Evolutionary conservation across 192 early-diverging fungal species (phyloP), one percentile per base, ranked within the genome.

Genomic region (Coemansia sp.): DNA sequence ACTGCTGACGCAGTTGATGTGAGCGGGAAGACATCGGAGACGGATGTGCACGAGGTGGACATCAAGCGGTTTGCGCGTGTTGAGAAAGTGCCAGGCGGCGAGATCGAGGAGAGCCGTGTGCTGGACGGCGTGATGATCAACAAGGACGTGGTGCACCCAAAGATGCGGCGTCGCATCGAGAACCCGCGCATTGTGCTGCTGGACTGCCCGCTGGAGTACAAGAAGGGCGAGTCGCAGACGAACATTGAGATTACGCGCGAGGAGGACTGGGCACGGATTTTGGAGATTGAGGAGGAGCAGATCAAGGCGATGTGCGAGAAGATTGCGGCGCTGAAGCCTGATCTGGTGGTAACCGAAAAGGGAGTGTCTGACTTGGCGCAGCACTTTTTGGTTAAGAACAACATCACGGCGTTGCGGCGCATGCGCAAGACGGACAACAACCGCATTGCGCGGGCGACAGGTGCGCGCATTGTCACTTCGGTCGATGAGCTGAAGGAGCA

Each of bases 221-320:
- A 99, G 84, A 99, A 99, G 88, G 97, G 97, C 59, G 97, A 98
- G 82, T 97, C 94, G 43, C 97, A 99, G 83, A 99, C 97, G 27
- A 92, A 95, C 72, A 95, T 97, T 69, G 97, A 99, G 81, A 93
- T 99, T 57, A 90, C 90, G 61, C 93, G 96, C 78, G 97, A 99
- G 73, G 83, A 87, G 27, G 95, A 99, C 82, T 99, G 97, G 97
- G 84, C 90, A 59, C 86, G 97, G 27, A 86, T 99, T 48, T 80
- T 99, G 70, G 88, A 98, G 79, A 99, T 99, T 65, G 97, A 99
- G 82, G 97, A 99, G 84, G 96, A 99, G 82, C 97, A 99, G 83
- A 85, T 99, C 82, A 95, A 95, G 86, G 76, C 82, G 65, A 89
- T 99, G 85, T 97, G 95, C 76, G 96, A 99, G 61, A 90, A 92